phyloP scores from a whole-genome alignment of 1,284 basidiomycete species.

The Singerocomus rubriflavus region DNA sequence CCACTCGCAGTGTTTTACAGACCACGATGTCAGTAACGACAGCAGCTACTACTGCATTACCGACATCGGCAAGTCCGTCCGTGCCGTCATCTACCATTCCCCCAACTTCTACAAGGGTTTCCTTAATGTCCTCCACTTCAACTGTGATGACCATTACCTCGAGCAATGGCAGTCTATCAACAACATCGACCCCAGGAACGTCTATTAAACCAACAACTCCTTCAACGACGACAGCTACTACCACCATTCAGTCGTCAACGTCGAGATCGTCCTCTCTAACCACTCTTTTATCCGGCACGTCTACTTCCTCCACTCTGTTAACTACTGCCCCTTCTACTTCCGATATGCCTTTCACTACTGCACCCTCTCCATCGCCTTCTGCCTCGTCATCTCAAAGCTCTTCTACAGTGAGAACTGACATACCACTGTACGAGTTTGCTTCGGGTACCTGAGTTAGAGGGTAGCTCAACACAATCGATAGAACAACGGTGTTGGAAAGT shows the following conservation, averaged over 20 bases:
- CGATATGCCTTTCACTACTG: slow-evolving; percentile 6
- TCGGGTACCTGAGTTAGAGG: slow-evolving; percentile 6
- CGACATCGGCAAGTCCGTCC: slow-evolving; percentile 9
- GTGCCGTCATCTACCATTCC: slow-evolving; percentile 4
- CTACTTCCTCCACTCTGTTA: slow-evolving; percentile 7
- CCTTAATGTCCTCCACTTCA: slow-evolving; percentile 6
- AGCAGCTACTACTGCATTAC: slow-evolving; percentile 1
- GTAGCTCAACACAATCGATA: slow-evolving; percentile 31
- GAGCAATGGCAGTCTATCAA: slow-evolving; percentile 3
- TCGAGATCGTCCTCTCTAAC: slow-evolving; percentile 3
- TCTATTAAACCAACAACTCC: slow-evolving; percentile 10
- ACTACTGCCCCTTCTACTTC: not conserved
- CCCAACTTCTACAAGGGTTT: slow-evolving; percentile 4
- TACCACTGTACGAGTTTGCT: slow-evolving; percentile 25
- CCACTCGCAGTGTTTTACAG: slow-evolving; percentile 13
- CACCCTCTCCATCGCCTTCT: slow-evolving; percentile 18
- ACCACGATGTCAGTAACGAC: slow-evolving; percentile 15
- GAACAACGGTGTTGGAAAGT: slow-evolving; percentile 49
- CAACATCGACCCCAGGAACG: slow-evolving; percentile 9
- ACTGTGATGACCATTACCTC: slow-evolving; percentile 6
- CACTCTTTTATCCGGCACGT: slow-evolving; percentile 4
- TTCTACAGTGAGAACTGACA: slow-evolving; percentile 15
- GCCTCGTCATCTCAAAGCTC: slow-evolving; percentile 16
- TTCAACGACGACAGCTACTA: slow-evolving; percentile 6
- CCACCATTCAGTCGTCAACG: slow-evolving; percentile 6